Conservation (phyloP, 306 rosid species). For the Fragaria vesca region DNA sequence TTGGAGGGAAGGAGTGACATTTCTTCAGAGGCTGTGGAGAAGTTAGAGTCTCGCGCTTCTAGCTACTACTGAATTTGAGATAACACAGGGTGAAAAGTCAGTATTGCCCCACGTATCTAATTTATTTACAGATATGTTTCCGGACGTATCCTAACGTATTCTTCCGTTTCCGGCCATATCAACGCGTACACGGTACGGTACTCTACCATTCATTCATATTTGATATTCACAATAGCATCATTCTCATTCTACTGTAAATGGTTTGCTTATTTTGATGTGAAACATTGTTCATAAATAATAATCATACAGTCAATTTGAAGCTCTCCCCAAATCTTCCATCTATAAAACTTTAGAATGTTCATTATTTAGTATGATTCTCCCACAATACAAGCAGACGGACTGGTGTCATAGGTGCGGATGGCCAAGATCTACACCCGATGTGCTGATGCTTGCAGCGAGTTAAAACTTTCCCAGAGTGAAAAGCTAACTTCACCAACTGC, state of each 20-base stretch:
- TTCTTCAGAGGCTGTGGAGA: neutral
- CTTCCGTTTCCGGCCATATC: no score
- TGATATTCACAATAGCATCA: neutral
- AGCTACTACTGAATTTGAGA: neutral
- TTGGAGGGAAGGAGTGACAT: constrained; percentile 61
- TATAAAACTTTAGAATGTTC: constrained; percentile 9
- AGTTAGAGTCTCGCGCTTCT: neutral
- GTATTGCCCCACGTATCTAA: no score
- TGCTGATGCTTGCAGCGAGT: constrained; percentile 15
- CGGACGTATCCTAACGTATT: no score
- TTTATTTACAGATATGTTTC: no score
- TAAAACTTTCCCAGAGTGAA: constrained; percentile 4
- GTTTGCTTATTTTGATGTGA: neutral
- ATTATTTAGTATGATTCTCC: constrained; percentile 2
- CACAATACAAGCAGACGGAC: neutral
- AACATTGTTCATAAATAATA: neutral
- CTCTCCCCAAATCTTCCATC: neutral
- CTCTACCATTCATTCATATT: neutral
- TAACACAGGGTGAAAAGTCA: no score
- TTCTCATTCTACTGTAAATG: neutral
- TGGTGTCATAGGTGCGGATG: neutral
- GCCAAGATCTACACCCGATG: constrained; percentile 7
- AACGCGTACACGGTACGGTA: no score
- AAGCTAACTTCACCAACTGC: constrained; percentile 49
- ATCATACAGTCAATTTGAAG: neutral